These are phyloP conservation scores for Aspergillus ellipticus DNA, from an alignment of 495 filamentous ascomycete species.

Conservation along the genomic window DNA sequence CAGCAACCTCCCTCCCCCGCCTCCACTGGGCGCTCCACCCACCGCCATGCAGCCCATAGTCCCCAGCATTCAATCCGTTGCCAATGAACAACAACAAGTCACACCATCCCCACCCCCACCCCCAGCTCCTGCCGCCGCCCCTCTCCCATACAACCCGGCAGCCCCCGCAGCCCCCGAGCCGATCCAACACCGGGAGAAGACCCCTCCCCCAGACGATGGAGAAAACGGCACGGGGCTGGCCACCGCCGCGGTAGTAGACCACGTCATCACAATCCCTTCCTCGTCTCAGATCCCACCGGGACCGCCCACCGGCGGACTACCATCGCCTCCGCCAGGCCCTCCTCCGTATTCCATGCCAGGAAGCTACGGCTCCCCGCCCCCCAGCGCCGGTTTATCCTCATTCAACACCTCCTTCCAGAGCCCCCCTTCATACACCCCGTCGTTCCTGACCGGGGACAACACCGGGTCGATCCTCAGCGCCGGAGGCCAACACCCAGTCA, in stretches of 20 bases:
- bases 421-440: constrained; percentile 32
- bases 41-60: constrained; percentile 25
- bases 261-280: constrained; percentile 38
- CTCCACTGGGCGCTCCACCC: constrained; percentile 32
- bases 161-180: constrained; percentile 82
- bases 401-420: constrained; percentile 22
- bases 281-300: constrained; percentile 33
- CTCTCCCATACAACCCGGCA: constrained; percentile 88
- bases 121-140: too few species aligned
- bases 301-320: constrained; percentile 6
- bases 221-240: constrained; percentile 66
- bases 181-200: constrained; percentile 83
- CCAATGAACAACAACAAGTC: constrained; percentile 32
- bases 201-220: constrained; percentile 75
- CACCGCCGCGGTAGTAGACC: constrained; percentile 64
- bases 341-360: constrained; percentile 29
- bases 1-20: constrained; percentile 38
- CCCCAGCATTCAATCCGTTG: constrained; percentile 26
- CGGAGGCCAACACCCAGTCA: background rate
- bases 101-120: constrained; percentile 44
- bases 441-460: constrained; percentile 21
- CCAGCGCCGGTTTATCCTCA: constrained; percentile 33
- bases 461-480: background rate
- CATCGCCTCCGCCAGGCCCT: constrained; percentile 24
- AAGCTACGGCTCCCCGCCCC: constrained; percentile 35